phyloP scores from a whole-genome alignment of 176 grass and related monocot genomes.

The Cocos nucifera region DNA sequence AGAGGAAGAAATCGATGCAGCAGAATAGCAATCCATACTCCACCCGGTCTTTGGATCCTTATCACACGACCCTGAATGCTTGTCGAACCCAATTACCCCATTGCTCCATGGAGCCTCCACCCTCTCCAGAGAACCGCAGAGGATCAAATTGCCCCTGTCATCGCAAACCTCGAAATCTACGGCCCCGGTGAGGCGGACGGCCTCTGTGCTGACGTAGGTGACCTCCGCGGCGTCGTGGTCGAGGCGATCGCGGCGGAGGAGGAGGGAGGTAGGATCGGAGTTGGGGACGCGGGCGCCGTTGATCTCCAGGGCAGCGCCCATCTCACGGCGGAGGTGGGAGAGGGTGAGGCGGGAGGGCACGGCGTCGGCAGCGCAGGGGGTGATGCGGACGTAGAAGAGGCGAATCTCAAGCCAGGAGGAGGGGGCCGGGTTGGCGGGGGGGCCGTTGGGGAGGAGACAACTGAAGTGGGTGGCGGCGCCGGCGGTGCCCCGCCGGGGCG shows the following conservation, averaged over 20 bases:
- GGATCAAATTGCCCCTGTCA: slow-evolving; percentile 45
- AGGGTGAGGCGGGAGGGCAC: slow-evolving; percentile 34
- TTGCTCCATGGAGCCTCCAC: slow-evolving; percentile 30
- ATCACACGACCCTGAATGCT: slow-evolving; percentile 5
- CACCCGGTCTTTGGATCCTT: slow-evolving; percentile 28
- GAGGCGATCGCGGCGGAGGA: slow-evolving; percentile 59
- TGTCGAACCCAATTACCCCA: slow-evolving; percentile 12
- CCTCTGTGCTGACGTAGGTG: slow-evolving; percentile 63
- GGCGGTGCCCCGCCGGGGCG: too few relatives aligned
- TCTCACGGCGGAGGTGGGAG: slow-evolving; percentile 33
- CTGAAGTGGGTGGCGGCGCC: too few relatives aligned
- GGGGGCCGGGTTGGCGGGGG: slow-evolving; percentile 5
- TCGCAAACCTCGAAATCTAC: slow-evolving; percentile 64
- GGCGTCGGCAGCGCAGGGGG: slow-evolving; percentile 16
- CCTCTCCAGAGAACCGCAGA: slow-evolving; percentile 47
- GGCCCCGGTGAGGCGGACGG: slow-evolving; percentile 35
- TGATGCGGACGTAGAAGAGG: slow-evolving; percentile 82
- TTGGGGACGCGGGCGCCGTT: slow-evolving; percentile 20
- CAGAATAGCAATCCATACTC: slow-evolving; percentile 67
- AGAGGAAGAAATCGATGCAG: slow-evolving; percentile 16
- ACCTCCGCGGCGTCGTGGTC: slow-evolving; percentile 46
- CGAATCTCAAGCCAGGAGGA: slow-evolving; percentile 48
- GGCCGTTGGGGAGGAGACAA: background rate
- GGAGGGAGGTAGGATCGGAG: slow-evolving; percentile 7
- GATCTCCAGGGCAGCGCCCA: slow-evolving; percentile 18